These are phyloP conservation scores for Pseudoneurospora amorphoporcata DNA, from an alignment of 495 filamentous ascomycete genomes.

Conservation along the genomic window DNA sequence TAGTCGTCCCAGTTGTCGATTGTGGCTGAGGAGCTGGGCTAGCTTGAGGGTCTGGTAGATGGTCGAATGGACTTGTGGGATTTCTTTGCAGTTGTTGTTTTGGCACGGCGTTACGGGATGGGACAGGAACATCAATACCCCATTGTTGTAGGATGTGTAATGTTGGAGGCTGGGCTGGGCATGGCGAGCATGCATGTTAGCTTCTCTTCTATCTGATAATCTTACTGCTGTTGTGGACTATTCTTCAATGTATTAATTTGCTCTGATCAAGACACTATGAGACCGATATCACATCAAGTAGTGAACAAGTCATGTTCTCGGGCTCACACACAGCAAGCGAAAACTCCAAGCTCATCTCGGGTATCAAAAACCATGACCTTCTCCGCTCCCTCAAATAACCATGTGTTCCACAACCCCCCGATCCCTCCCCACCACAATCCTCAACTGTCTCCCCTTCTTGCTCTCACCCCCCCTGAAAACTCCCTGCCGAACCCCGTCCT, in stretches of 20 bases:
- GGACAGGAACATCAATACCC: neutral
- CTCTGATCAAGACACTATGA: neutral
- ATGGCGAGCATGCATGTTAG: neutral
- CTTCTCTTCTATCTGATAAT: neutral
- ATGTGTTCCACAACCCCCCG: conserved; percentile 50
- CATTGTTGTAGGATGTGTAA: neutral
- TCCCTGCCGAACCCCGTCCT: conserved; percentile 54
- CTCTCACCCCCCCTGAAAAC: conserved; percentile 36
- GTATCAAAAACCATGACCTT: conserved; percentile 1
- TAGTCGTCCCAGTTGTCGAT: conserved; percentile 4
- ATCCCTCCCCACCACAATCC: conserved; percentile 59
- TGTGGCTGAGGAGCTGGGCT: neutral
- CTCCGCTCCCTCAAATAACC: conserved; percentile 32
- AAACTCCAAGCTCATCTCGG: neutral
- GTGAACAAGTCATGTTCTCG: neutral
- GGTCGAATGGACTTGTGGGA: neutral
- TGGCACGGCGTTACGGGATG: neutral
- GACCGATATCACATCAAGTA: neutral
- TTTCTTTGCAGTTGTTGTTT: neutral
- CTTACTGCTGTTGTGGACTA: neutral
- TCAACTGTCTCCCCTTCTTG: conserved; percentile 49
- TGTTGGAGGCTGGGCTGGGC: neutral
- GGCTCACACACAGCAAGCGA: neutral
- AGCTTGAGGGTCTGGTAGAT: neutral
- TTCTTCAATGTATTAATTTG: neutral